Evolutionary conservation across 345 rosid species (phyloP).

Genomic region (Lagerstroemia speciosa): DNA sequence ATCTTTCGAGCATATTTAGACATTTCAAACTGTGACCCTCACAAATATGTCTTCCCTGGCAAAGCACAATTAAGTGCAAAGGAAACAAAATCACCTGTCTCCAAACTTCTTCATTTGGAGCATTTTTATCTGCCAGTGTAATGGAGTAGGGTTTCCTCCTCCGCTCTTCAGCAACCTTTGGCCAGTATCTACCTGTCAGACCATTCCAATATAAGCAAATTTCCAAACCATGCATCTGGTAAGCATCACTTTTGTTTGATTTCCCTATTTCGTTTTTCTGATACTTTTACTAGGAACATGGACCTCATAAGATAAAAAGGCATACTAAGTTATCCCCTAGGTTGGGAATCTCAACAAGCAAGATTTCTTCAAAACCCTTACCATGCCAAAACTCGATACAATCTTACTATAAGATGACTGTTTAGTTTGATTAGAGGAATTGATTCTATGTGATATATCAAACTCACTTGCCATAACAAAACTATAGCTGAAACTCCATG

Average conservation of each 20-base stretch:
- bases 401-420: neutral
- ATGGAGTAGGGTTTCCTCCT: conserved; percentile 73
- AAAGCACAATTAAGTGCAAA: neutral
- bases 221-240: neutral
- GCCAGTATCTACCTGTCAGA: conserved; percentile 77
- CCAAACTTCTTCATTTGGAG: conserved; percentile 99
- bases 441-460: no score
- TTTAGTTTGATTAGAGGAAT: neutral
- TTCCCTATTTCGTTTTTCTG: neutral
- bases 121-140: conserved; percentile 95
- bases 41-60: neutral
- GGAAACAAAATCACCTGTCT: conserved; percentile 48
- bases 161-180: conserved; percentile 62
- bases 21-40: neutral
- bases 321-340: neutral
- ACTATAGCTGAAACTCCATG: neutral
- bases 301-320: neutral
- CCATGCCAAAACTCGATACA: neutral
- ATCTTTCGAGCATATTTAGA: neutral
- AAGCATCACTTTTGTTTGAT: neutral
- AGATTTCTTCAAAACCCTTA: neutral
- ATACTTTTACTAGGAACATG: neutral
- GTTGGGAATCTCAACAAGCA: neutral
- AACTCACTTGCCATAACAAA: neutral
- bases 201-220: conserved; percentile 8